A percentile compares a stretch with the other conserved stretches of the same genome.
Conservation (phyloP, 768 basidiomycete species). For the Neoboletus magnificus region DNA sequence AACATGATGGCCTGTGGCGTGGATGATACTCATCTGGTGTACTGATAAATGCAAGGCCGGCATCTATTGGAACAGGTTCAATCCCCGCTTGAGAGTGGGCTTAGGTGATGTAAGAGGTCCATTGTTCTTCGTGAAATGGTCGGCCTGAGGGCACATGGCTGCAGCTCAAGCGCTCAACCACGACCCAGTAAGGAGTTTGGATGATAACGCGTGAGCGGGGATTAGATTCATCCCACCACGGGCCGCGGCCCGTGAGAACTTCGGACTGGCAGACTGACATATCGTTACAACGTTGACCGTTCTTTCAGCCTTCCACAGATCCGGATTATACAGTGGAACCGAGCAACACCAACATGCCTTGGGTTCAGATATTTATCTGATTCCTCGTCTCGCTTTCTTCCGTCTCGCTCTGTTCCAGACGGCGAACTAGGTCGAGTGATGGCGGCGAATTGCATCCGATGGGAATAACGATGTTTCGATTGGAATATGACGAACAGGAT, state of each 20-base stretch:
- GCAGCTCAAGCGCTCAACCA: neutral
- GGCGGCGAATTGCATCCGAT: slow-evolving; percentile 7
- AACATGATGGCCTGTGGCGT: too few species aligned
- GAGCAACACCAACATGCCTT: neutral
- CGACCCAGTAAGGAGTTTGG: neutral
- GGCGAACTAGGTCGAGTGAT: slow-evolving; percentile 4
- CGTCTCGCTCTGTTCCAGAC: slow-evolving; percentile 9
- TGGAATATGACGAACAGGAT: slow-evolving; percentile 1
- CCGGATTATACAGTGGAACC: neutral
- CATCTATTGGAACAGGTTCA: too few species aligned
- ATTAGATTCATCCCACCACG: neutral
- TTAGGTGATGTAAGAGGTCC: too few species aligned
- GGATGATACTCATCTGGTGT: neutral
- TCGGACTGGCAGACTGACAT: neutral
- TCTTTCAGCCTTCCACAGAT: neutral
- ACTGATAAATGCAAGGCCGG: neutral
- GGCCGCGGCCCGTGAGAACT: neutral
- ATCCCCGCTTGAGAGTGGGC: too few species aligned
- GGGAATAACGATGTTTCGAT: slow-evolving; percentile 13
- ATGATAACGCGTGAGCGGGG: neutral
- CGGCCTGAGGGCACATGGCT: neutral
- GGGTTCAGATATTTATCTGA: neutral
- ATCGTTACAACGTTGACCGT: neutral
- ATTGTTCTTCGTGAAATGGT: neutral
- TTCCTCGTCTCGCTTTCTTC: slow-evolving; percentile 5